Percentiles rank a stretch among this genome's conserved stretches.
Conservation (phyloP, 2,329 filamentous ascomycete genomes). For the Orbilia blumenaviensis region DNA sequence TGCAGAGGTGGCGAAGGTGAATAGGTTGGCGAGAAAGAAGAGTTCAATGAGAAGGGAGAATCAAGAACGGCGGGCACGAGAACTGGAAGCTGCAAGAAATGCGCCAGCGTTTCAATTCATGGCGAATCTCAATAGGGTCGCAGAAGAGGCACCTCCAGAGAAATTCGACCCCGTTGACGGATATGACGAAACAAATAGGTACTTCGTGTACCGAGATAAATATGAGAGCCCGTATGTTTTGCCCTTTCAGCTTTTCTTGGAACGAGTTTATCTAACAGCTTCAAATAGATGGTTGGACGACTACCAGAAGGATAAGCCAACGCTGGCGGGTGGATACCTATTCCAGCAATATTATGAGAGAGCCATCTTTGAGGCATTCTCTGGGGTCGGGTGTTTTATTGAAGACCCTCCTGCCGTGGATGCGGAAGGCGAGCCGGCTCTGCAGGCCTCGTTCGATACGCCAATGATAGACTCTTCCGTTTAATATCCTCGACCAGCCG, state of each 20-base stretch:
- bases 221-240: conserved; percentile 71
- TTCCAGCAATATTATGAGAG: conserved; percentile 81
- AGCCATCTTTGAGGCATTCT: conserved; percentile 86
- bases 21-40: conserved; percentile 56
- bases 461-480: conserved; percentile 29
- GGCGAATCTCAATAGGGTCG: conserved; percentile 67
- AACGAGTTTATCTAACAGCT: background rate
- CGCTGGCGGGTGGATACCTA: conserved; percentile 82
- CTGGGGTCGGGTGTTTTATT: conserved; percentile 86
- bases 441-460: conserved; percentile 24
- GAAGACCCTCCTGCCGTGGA: conserved; percentile 70
- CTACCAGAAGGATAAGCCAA: conserved; percentile 71
- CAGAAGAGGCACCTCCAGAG: conserved; percentile 74
- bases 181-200: conserved; percentile 72
- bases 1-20: conserved; percentile 60
- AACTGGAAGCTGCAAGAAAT: conserved; percentile 54
- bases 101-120: conserved; percentile 60
- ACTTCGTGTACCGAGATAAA: conserved; percentile 73
- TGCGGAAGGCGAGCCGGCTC: background rate
- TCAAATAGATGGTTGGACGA: conserved; percentile 69
- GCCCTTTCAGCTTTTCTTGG: background rate
- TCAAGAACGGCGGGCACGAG: conserved; percentile 53
- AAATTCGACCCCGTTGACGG: conserved; percentile 92
- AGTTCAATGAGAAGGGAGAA: conserved; percentile 55
- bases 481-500: conserved; percentile 7